Conservation (phyloP, 306 rosid species). For the Trifolium repens region DNA sequence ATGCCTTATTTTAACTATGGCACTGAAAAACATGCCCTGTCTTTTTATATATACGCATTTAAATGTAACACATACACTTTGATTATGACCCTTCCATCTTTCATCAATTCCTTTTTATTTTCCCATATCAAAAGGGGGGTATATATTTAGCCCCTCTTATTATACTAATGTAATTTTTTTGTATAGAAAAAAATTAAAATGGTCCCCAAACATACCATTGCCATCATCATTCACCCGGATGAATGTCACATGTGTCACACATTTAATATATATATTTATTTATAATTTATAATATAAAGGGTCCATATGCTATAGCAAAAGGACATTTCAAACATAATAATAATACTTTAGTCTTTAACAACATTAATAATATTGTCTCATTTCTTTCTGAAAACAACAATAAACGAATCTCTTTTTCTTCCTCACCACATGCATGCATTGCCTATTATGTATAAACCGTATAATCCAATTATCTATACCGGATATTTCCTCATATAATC, state of each 20-base stretch:
- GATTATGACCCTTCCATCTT: conserved; percentile 73
- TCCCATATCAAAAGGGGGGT: conserved; percentile 31
- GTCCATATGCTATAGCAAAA: conserved; percentile 29
- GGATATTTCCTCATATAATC: conserved; percentile 34
- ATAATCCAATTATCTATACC: conserved; percentile 21
- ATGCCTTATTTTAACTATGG: conserved; percentile 74
- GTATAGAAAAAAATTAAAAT: conserved; percentile 2
- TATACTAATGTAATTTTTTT: too few relatives aligned
- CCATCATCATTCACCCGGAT: conserved; percentile 43
- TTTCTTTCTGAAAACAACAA: conserved; percentile 19
- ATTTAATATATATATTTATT: conserved; percentile 18
- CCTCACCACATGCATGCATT: conserved; percentile 48
- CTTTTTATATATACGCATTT: conserved; percentile 46
- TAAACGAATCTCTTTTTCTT: conserved; percentile 18
- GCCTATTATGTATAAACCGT: conserved; percentile 33
- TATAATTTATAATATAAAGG: background rate
- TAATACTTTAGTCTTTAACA: conserved; percentile 30
- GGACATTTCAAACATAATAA: conserved; percentile 25
- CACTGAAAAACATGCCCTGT: conserved; percentile 92
- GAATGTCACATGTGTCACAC: conserved; percentile 48
- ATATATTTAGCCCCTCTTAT: background rate
- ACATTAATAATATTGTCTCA: conserved; percentile 37
- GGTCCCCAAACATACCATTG: conserved; percentile 42
- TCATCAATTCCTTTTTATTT: conserved; percentile 22
- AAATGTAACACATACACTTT: conserved; percentile 52